Conservation (phyloP, 305 asterid species). For the Solanum hybrid region DNA sequence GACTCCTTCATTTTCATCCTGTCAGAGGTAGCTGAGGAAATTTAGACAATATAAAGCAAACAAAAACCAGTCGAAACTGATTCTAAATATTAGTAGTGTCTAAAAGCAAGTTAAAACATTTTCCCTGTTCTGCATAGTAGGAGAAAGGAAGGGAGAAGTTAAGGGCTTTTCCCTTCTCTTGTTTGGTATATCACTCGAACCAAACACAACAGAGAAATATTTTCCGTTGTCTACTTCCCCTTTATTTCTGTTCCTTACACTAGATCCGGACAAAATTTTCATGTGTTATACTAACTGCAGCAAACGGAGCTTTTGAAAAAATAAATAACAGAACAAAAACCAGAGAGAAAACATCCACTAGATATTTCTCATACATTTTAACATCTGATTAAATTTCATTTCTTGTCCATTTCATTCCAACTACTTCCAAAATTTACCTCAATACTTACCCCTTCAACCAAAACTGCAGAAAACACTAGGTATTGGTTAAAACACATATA, state of each 20-base stretch:
- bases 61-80: background rate
- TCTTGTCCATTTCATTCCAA: background rate
- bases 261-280: background rate
- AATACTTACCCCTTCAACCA: too few species aligned
- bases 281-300: background rate
- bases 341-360: background rate
- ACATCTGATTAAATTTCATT: background rate
- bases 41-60: background rate
- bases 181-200: background rate
- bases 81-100: background rate
- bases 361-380: background rate
- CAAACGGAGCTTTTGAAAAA: background rate
- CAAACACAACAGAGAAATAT: background rate
- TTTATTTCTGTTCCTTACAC: background rate
- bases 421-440: background rate
- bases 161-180: background rate
- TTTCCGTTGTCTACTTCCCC: background rate
- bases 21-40: background rate
- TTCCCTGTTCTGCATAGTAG: background rate
- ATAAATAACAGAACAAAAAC: background rate
- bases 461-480: too few species aligned
- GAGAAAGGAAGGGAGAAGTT: background rate
- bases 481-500: too few species aligned
- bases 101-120: background rate
- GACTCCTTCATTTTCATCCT: background rate